Percentiles rank a stretch among this genome's conserved stretches.
Conservation (phyloP, 306 rosid species). For the Begonia masoniana region DNA sequence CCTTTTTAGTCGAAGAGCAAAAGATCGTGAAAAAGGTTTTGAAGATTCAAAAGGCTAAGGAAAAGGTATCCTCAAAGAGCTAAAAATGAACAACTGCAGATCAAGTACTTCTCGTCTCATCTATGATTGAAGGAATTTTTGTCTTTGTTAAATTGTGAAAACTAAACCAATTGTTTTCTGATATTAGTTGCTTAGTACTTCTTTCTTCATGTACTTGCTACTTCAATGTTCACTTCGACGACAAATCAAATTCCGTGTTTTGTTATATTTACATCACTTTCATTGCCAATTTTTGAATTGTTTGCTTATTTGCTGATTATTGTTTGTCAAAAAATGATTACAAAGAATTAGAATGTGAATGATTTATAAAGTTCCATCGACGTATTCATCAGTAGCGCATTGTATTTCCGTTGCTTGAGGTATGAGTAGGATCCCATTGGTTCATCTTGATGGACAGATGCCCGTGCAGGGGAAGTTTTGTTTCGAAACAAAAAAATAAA, state of each 20-base stretch:
- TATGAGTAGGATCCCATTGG: too few species aligned
- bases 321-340: too few species aligned
- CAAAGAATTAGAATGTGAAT: too few species aligned
- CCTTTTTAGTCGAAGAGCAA: slow-evolving; percentile 61
- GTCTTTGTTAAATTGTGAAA: slow-evolving; percentile 17
- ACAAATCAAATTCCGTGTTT: neutral
- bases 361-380: too few species aligned
- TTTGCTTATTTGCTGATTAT: too few species aligned
- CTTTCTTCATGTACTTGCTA: neutral
- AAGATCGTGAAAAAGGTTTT: slow-evolving; percentile 61
- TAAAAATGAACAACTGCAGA: slow-evolving; percentile 12
- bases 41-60: slow-evolving; percentile 61
- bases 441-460: too few species aligned
- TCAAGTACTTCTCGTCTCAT: neutral
- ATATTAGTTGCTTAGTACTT: neutral
- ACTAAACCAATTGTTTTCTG: slow-evolving; percentile 6
- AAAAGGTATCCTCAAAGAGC: slow-evolving; percentile 33
- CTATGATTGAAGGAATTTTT: slow-evolving; percentile 23
- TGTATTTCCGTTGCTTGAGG: too few species aligned
- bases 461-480: too few species aligned
- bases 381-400: too few species aligned
- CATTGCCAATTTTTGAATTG: too few species aligned
- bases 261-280: too few species aligned
- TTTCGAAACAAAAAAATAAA: too few species aligned
- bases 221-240: slow-evolving; percentile 1